Base-by-base conservation (phyloP, 345 rosid genomes). In the Euphorbia lathyris region DNA sequence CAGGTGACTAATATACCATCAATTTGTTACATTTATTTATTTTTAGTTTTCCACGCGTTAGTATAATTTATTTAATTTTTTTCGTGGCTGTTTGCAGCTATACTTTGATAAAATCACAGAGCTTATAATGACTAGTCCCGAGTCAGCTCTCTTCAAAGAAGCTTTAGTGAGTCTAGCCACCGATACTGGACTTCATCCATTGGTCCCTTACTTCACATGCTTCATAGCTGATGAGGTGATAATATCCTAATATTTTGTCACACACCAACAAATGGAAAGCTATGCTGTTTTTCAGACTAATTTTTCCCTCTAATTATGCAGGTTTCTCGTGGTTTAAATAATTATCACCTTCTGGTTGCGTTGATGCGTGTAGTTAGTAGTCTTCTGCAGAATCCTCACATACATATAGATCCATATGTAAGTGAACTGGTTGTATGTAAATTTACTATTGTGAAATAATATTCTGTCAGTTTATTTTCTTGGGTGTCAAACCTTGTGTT, bases 121-220 rank as follows among this genome's bases (percentile, higher is more conserved):
- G 82, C 93, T 95, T 23, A 75, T 92, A 32, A 62, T 88, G 80
- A 90, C 89, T 55, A 88, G 84, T 79, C 86, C 97, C 25, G 89
- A 88, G 74, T 81, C 96, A 64, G 66, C 58, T 59, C 92, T 92
- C 65, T 92, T 92, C 76, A 92, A 90, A 81, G 86, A 92, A 82
- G 99, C 97, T 36, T 85, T 95, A 82, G 85, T 79, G 76, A 95
- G 99, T 79, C 82, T 95, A 83, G 88, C 99, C 50, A 90, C 97
- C 34, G 98, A 92, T 83, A 88, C 98, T 9, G 99, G 99, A 67
- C 88, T 92, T 67, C 99, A 95, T 84, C 97, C 97, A n/a, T 72
- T 95, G 72, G 90, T 92, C 82, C 99, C 99, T 60, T 95, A 95
- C 83, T 95, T 92, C 78, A 92, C 97, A 67, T 86, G 78, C 80